These are phyloP conservation scores for Raphanus sativus DNA, from an alignment of 345 rosid genomes.

Conservation along the genomic window DNA sequence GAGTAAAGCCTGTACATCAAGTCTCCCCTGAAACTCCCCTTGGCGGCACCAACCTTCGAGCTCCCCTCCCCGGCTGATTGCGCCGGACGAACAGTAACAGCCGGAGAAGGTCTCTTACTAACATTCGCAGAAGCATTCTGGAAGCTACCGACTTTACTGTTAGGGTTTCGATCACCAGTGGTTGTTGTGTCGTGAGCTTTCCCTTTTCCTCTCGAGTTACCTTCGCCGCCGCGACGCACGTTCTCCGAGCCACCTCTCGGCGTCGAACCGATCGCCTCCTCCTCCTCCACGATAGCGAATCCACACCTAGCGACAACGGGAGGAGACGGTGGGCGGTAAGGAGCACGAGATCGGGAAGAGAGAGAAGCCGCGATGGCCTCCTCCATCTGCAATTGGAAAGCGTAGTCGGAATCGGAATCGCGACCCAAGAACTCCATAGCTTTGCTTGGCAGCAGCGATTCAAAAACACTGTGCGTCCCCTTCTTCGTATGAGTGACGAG, in stretches of 20 bases:
- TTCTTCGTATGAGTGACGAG: neutral
- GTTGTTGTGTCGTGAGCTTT: neutral
- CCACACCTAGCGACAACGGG: constrained; percentile 15
- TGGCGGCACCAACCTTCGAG: constrained; percentile 43
- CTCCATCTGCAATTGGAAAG: constrained; percentile 55
- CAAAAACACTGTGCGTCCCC: neutral
- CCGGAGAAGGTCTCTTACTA: neutral
- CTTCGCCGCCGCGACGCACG: constrained; percentile 47
- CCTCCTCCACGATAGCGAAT: constrained; percentile 32
- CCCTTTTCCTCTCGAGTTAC: constrained; percentile 38
- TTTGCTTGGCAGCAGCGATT: neutral
- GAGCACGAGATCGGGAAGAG: constrained; percentile 4
- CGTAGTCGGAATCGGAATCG: constrained; percentile 48
- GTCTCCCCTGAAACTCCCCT: neutral
- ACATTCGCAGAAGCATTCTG: neutral
- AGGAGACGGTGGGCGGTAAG: constrained; percentile 21
- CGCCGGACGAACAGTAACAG: neutral
- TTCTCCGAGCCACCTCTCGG: constrained; percentile 41
- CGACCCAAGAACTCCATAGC: constrained; percentile 34
- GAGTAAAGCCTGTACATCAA: constrained; percentile 36
- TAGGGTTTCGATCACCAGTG: constrained; percentile 13
- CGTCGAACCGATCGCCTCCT: constrained; percentile 29
- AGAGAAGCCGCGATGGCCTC: constrained; percentile 54
- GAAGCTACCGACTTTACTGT: neutral
- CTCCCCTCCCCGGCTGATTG: constrained; percentile 41